Percentiles rank a stretch among this genome's conserved stretches.
Conservation (phyloP, 2,329 filamentous ascomycete species). For the Simplicillium aogashimaense region DNA sequence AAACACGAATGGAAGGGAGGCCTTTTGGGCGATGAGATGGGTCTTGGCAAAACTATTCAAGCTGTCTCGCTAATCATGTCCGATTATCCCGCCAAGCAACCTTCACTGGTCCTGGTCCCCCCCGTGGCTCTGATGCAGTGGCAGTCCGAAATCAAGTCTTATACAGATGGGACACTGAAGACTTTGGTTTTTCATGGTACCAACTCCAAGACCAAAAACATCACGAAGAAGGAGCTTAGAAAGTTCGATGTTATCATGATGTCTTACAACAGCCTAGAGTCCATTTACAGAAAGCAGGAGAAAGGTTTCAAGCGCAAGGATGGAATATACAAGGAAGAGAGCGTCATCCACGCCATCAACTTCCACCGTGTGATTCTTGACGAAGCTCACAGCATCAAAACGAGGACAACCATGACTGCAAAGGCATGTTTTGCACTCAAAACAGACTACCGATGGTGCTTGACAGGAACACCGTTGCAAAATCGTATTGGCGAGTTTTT, state of each 20-base stretch:
- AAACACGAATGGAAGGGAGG: slow-evolving; percentile 77
- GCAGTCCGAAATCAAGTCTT: slow-evolving; percentile 68
- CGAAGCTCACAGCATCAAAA: slow-evolving; percentile 92
- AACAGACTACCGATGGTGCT: slow-evolving; percentile 85
- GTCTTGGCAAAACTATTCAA: slow-evolving; percentile 96
- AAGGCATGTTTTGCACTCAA: slow-evolving; percentile 91
- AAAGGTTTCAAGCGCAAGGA: slow-evolving; percentile 80
- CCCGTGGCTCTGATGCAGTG: slow-evolving; percentile 95
- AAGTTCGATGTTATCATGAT: slow-evolving; percentile 93
- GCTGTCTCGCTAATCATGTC: slow-evolving; percentile 98
- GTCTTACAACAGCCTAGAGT: slow-evolving; percentile 88
- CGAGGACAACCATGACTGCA: slow-evolving; percentile 79
- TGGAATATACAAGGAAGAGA: slow-evolving; percentile 69
- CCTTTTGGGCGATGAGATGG: slow-evolving; percentile 94
- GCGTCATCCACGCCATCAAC: slow-evolving; percentile 70
- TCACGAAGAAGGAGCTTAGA: slow-evolving; percentile 65
- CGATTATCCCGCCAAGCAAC: slow-evolving; percentile 75
- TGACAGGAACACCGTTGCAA: slow-evolving; percentile 90
- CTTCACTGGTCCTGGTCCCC: slow-evolving; percentile 80
- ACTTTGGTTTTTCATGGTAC: slow-evolving; percentile 87
- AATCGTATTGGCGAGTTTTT: slow-evolving; percentile 98
- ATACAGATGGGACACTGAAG: slow-evolving; percentile 83
- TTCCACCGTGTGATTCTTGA: slow-evolving; percentile 92
- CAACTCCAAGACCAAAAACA: slow-evolving; percentile 70
- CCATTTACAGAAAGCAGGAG: slow-evolving; percentile 82